Base-by-base conservation (phyloP, 2,329 filamentous ascomycete species). In the Colletotrichum musae region DNA sequence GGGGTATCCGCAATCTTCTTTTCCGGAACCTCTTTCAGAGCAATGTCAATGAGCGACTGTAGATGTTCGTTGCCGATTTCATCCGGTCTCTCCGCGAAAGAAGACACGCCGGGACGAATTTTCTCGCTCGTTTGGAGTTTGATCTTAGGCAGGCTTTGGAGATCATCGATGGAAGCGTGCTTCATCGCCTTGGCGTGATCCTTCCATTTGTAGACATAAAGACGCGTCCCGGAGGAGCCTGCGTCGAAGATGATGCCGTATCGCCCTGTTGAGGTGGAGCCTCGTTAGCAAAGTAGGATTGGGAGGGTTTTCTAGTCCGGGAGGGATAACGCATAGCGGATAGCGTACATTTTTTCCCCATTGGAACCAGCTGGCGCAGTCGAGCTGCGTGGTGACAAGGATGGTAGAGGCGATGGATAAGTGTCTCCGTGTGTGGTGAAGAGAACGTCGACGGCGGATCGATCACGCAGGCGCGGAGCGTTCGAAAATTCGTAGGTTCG, bases 201-300 rank as follows among this genome's bases (percentile, higher is more conserved):
- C 77, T 95, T 89, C 96, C 96, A 99, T 81, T 91, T 90, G 83
- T 99, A 99, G 67, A 99, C 90, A 80, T 99, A 94, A 72, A 97
- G 88, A 79, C 96, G 93, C 76, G 95, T 98, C 79, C 96, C 95
- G 80, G 96, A 98, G 81, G 96, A 98, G 75, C 96, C 96, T 79
- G 96, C 96, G 87, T 99, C 96, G 77, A 99, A 89, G 78, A 99
- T 95, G 76, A 98, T 93, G 79, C 95, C 96, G 87, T 97, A 98
- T 84, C 89, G 87, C 77, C 86, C 88, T 90, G 70, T 45, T 51
- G n/a, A 45, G 58, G 18, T 56, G 51, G 6, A 15, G 16, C 41
- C 18, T 21, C 4, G 62, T 69, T 43, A 69, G 66, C 26, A 28
- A 21, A 13, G 24, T 26, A 10, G 1, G 10, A 16, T 16, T 21